Base-by-base conservation (phyloP, 495 filamentous ascomycete genomes). In the Pyronema omphalodes region DNA sequence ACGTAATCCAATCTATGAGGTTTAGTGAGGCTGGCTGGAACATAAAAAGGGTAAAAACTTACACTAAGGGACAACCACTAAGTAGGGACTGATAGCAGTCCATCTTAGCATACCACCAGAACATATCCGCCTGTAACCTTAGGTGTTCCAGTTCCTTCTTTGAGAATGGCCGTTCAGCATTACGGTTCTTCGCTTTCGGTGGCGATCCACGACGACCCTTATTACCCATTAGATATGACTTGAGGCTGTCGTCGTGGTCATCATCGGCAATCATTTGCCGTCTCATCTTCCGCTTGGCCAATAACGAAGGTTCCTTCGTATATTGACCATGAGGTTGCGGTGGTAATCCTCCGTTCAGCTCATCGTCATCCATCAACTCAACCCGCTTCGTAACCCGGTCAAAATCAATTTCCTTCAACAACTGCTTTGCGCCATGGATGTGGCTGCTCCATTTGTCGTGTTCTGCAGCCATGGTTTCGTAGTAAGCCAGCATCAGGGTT, bases 81-180 rank as follows among this genome's bases (percentile, higher is more conserved):
- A 98, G 69, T 54, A 95, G 74, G 62, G 86, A 88, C 66, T 95
- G 89, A 60, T 88, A 85, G 6, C 82, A 76, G 68, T 98, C 91
- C 68, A 94, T 88, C 68, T 94, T 93, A 52, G 74, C 80, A 67
- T 83, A 98, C 87, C 86, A 96, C 91, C 91, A 98, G 69, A 83
- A 93, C 33, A 98, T 71, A 68, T 98, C 91, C 52, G 82, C 77
- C 51, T 93, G 76, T 37, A 84, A 76, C 63, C 86, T 79, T 61
- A 84, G 93, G 19, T 70, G 76, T 56, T 88, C 84, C 48, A 88
- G 74, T 47, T 91, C 86, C 53, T 79, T 82, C 15, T 77, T 72
- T 3, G 78, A 77, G 41, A 82, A 78, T n/a, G 67, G 60, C 34
- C 59, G 63, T 46, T 67, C 65, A 44, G 57, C 63, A 40, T 52